phyloP scores from a whole-genome alignment of 768 basidiomycete genomes.

The Boletus eberwhitei region DNA sequence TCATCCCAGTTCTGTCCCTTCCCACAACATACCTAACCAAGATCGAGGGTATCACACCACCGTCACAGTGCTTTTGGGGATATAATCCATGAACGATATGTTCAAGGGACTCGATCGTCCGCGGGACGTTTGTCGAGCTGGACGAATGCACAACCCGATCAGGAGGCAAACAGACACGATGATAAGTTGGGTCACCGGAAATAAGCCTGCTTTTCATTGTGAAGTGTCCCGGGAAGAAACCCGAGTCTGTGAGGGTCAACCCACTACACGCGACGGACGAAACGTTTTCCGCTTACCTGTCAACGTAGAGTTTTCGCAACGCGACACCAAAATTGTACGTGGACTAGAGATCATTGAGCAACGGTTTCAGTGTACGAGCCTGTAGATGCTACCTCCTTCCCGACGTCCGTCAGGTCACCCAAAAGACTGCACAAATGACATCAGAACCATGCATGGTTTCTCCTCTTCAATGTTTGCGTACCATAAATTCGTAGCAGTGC shows the following conservation, averaged over 20 bases:
- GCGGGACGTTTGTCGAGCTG: constrained; percentile 72
- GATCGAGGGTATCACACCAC: constrained; percentile 46
- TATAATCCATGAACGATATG: constrained; percentile 75
- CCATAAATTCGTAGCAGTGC: constrained; percentile 58
- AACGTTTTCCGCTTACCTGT: constrained; percentile 43
- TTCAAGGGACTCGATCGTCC: constrained; percentile 73
- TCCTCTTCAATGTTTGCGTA: constrained; percentile 30
- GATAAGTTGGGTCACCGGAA: constrained; percentile 45
- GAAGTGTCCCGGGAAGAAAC: constrained; percentile 56
- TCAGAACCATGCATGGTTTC: background rate
- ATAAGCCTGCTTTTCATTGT: constrained; percentile 47
- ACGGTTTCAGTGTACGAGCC: background rate
- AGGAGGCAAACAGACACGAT: background rate
- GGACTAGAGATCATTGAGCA: constrained; percentile 40
- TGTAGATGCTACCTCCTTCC: constrained; percentile 49
- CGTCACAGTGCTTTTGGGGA: constrained; percentile 47
- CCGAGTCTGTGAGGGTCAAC: constrained; percentile 44
- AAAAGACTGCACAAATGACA: constrained; percentile 46
- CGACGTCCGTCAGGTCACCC: constrained; percentile 50
- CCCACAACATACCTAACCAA: constrained; percentile 47
- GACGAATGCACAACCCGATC: background rate
- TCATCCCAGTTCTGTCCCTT: background rate
- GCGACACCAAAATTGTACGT: constrained; percentile 61
- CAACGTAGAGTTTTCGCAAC: constrained; percentile 62
- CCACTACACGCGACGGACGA: background rate